Conservation (phyloP, 352 stramenopile genomes). For the Bremia lactucae region DNA sequence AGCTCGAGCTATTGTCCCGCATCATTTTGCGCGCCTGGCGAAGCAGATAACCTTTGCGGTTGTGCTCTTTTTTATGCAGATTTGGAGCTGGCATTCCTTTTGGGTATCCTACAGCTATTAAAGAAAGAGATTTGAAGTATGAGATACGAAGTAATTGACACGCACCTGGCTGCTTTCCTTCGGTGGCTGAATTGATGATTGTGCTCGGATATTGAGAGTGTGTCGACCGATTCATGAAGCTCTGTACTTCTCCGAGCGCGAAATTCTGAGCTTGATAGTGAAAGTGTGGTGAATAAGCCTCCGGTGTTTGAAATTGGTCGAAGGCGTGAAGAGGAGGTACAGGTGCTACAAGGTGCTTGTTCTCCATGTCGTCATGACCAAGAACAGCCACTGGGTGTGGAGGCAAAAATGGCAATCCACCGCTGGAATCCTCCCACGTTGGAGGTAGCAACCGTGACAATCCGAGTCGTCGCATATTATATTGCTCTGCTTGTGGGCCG, state of each 20-base stretch:
- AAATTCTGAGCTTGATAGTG: constrained; percentile 2
- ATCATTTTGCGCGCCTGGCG: constrained; percentile 44
- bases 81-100: constrained; percentile 3
- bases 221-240: constrained; percentile 10
- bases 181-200: not conserved
- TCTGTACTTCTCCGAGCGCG: constrained; percentile 11
- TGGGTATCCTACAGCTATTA: constrained; percentile 6
- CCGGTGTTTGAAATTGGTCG: constrained; percentile 13
- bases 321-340: not conserved
- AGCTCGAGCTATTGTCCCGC: constrained; percentile 11
- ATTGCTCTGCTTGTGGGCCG: not conserved
- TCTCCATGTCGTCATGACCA: constrained; percentile 18
- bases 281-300: constrained; percentile 3
- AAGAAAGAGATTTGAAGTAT: not conserved
- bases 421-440: constrained; percentile 41
- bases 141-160: not conserved
- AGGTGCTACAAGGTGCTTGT: constrained; percentile 20
- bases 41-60: constrained; percentile 58
- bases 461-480: too few relatives aligned
- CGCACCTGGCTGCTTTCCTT: constrained; percentile 18
- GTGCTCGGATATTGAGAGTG: not conserved
- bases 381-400: constrained; percentile 46
- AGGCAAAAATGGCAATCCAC: constrained; percentile 43
- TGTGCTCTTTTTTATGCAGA: constrained; percentile 60
- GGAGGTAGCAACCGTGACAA: constrained; percentile 41